Base-by-base conservation (phyloP, 2,329 filamentous ascomycete species). In the Cadophora sp. region DNA sequence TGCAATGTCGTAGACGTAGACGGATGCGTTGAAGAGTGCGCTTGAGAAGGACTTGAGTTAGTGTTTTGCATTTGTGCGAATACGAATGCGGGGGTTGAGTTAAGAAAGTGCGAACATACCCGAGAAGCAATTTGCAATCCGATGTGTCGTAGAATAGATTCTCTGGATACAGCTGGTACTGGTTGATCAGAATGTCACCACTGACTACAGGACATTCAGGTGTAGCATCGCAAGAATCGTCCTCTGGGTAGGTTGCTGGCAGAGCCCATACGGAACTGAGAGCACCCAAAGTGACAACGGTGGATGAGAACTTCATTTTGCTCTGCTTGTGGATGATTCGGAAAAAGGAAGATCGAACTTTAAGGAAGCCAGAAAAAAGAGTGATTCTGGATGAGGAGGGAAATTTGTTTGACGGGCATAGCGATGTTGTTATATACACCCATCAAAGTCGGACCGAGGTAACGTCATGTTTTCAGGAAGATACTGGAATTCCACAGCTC, bases 141-240 rank as follows among this genome's bases (percentile, higher is more conserved):
- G 50, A 30, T 8, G 36, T 18, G 22, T 65, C 63, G 36, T 59
- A 65, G 14, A 45, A 56, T 11, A 48, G n/a, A n/a, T 65, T 65
- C 13, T 65, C 63, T 4, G 63, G 63, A 18, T 65, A 65, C 3
- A 65, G 45, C 18, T 65, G 63, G 33, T 59, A 65, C 24, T 65
- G 63, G 11, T 65, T 43, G n/a, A 65, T 65, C n/a, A 51, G 33
- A 43, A 65, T 51, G 22, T 65, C 56, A 6, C 63, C 63, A 16
- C 56, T 59, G 16, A 60, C 30, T 20, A 14, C 5, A 14, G 53
- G 53, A 24, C 53, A 58, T 39, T 58, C 53, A 11, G 36, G 30
- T 36, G 53, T n/a, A 22, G 27, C 30, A 39, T 58, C 53, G 30
- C 53, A 58, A 24, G 9, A 58, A 6, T 36, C 53, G 4, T 39